A percentile compares a stretch with the other conserved stretches of the same genome.
phyloP scores from a whole-genome alignment of 805 yeast genomes.

The Ogataea paradorogensis region DNA sequence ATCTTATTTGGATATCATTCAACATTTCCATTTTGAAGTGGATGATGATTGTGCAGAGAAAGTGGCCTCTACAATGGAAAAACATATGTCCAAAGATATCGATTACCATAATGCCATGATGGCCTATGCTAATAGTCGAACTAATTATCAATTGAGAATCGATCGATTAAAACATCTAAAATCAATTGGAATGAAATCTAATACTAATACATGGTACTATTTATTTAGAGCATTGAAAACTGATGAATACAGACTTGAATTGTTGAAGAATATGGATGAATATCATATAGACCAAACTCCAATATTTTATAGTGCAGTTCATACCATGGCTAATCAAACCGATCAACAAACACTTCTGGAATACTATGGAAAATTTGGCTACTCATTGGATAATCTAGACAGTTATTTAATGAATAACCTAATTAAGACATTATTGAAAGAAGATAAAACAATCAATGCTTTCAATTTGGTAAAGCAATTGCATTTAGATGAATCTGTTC shows the following conservation, averaged over 20 bases:
- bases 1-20: slow-evolving; percentile 16
- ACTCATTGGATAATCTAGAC: slow-evolving; percentile 8
- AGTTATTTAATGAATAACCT: slow-evolving; percentile 23
- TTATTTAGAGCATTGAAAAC: slow-evolving; percentile 21
- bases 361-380: slow-evolving; percentile 15
- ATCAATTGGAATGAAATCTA: slow-evolving; percentile 15
- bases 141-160: slow-evolving; percentile 18
- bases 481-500: neutral
- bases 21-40: slow-evolving; percentile 19
- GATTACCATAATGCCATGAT: slow-evolving; percentile 30
- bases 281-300: slow-evolving; percentile 23
- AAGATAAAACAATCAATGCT: slow-evolving; percentile 16
- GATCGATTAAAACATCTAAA: slow-evolving; percentile 20
- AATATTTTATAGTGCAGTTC: slow-evolving; percentile 19
- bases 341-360: slow-evolving; percentile 19
- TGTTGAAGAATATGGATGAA: slow-evolving; percentile 26
- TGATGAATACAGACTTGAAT: slow-evolving; percentile 16
- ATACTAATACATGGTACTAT: slow-evolving; percentile 31
- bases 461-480: slow-evolving; percentile 16
- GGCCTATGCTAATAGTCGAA: slow-evolving; percentile 15
- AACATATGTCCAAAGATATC: slow-evolving; percentile 21
- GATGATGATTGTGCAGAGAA: slow-evolving; percentile 18
- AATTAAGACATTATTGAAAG: slow-evolving; percentile 18
- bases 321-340: slow-evolving; percentile 13
- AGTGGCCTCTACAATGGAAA: slow-evolving; percentile 22